Evolutionary conservation across 2,329 filamentous ascomycete species (phyloP), one percentile per base, ranked within the genome.

Genomic region (Colletotrichum horii): DNA sequence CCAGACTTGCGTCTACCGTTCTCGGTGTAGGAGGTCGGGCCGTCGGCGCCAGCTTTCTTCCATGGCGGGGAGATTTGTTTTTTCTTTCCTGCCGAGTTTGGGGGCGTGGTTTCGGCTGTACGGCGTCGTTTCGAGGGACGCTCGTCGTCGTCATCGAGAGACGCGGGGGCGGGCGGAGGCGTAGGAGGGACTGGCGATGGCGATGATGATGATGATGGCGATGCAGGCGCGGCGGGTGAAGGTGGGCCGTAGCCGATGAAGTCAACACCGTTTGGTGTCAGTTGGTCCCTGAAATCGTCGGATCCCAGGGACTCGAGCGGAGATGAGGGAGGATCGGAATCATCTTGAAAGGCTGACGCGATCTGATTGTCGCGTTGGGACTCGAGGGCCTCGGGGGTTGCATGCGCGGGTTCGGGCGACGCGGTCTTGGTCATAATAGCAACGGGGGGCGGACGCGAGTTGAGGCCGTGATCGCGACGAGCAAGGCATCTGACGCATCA

Each of bases 31-130:
- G 94, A 94, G 5, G 96, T 97, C 26, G 97, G 97, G 0, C 97
- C 97, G 32, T 98, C 94, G 55, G 94, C 95, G 75, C 91, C 91
- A 77, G 94, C 91, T 81, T 92, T 95, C 87, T 97, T 98, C 97
- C 97, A 99, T 26, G 97, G 97, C 78, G 97, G 97, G 77, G 96
- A 98, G 76, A 90, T 89, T 69, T 87, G 86, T 85, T 93, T 88
- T 81, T 84, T 80, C 76, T 87, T 84, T 77, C 87, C 83, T 75
- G 84, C 78, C 71, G 75, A 79, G 26, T 78, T 74, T 74, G 83
- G 81, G 38, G 88, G 87, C 28, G 86, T 89, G 77, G 83, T 82
- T 12, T 89, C 87, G 77, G 86, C 87, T 34, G 91, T 88, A 82
- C 92, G 92, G 77, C 92, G 92, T 82, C 93, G 91, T 84, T 96